Base-by-base conservation (phyloP, 2,329 filamentous ascomycete genomes). In the Lojkania enalia region DNA sequence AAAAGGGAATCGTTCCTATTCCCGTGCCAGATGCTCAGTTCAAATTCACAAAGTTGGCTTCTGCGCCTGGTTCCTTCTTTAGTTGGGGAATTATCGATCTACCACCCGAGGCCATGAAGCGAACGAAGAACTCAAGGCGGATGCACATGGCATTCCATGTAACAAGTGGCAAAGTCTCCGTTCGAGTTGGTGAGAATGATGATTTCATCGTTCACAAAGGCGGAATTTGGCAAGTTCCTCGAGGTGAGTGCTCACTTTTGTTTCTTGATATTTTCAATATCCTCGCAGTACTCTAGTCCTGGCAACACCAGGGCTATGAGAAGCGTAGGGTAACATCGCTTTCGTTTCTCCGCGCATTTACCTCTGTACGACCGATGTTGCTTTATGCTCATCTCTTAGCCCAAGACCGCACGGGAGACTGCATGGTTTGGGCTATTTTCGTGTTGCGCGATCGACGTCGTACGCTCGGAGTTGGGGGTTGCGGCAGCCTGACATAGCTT, bases 121-220 rank as follows among this genome's bases (percentile, higher is more conserved):
- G 85, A 57, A 82, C 86, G 37, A 97, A 97, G 78, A 97, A 96
- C 71, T 87, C 88, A 25, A 81, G 92, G 51, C 91, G 88, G 74
- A 97, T 96, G 89, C 90, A 96, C 65, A 94, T 99, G 86, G 85
- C 88, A 1, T 97, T 97, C 70, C 96, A 95, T 59, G 87, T 99
- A 20, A 86, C 90, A 57, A 80, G 82, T 33, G 94, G 94, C 16
- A 84, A 87, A 53, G 90, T 96, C 15, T 77, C 84, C 54, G 91
- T 96, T 15, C 87, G 83, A 20, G 81, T 95, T 36, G 83, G 87
- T 54, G 82, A 87, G 53, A 86, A 81, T 18, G 76, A 81, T 18
- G 76, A 79, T 50, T 97, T 99, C 66, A 84, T 86, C 44, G 90
- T 96, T 53, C 84, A 85, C 27, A 90, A 87, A 57, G 91, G 92